Base-by-base conservation (phyloP, 2,329 filamentous ascomycete genomes). In the Talaromyces sp. region DNA sequence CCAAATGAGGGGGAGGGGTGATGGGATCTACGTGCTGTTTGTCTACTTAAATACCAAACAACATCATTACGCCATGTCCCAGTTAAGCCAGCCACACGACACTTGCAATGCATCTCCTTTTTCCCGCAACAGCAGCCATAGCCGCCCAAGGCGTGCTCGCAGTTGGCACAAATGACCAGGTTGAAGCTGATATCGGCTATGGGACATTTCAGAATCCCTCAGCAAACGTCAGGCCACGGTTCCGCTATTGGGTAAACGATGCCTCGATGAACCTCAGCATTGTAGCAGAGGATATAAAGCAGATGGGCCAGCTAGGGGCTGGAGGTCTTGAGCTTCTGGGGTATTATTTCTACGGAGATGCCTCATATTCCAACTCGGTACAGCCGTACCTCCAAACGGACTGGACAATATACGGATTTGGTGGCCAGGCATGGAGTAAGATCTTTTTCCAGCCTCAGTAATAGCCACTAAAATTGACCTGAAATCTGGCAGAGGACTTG, bases 381-480 rank as follows among this genome's bases (percentile, higher is more conserved):
- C n/a, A 14, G 9, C 14, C 48, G 12, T 26, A 32, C 19, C 29
- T 54, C 27, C 46, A 17, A 65, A 70, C 3, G 69, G 75, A 61
- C 43, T 79, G 77, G 76, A 67, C 69, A 0, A 66, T 57, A 10
- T 77, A 76, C 65, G 75, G 75, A 0, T 80, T 74, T 66, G 77
- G 76, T 1, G 73, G 71, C 14, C 64, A 67, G 5, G 69, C 75
- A 1, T 77, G 68, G 64, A 53, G 57, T 21, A 27, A 53, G 48
- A 21, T 24, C n/a, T 21, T 46, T 46, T 14, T 24, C 3, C n/a
- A 19, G 24, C 24, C 50, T 57, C 26, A n/a, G n/a, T 21, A 27
- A 17, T 5, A 26, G 6, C 29, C 24, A 26, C 12, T 12, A 35
- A 32, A 12, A n/a, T 7, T 38, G 17, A 38, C 14, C 6, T 1